These are phyloP conservation scores for Rhizomucor pusillus DNA, from an alignment of 371 early-diverging fungal genomes.

Conservation along the genomic window DNA sequence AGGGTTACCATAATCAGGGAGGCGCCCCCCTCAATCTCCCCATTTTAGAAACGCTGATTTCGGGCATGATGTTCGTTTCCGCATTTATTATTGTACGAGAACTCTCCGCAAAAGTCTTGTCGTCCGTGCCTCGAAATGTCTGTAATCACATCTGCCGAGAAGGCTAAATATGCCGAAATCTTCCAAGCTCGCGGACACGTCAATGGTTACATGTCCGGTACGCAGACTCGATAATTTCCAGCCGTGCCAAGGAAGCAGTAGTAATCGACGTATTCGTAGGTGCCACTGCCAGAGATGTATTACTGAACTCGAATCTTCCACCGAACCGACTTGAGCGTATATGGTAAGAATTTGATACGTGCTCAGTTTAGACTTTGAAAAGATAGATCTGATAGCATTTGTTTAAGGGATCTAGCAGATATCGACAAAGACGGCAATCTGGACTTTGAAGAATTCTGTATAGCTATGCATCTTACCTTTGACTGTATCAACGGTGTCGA, in stretches of 20 bases:
- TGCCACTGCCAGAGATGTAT: slow-evolving; percentile 61
- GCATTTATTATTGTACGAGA: too few species aligned
- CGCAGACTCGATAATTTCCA: background rate
- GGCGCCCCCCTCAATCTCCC: too few species aligned
- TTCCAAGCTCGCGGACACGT: slow-evolving; percentile 64
- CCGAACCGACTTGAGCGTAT: slow-evolving; percentile 68
- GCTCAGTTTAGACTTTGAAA: background rate
- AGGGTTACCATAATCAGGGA: too few species aligned
- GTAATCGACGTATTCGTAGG: slow-evolving; percentile 29
- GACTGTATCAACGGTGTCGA: slow-evolving; percentile 63
- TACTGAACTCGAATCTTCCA: slow-evolving; percentile 71
- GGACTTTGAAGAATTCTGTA: slow-evolving; percentile 86
- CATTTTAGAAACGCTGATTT: too few species aligned
- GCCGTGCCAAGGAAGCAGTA: background rate
- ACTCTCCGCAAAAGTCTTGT: too few species aligned
- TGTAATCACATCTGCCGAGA: slow-evolving; percentile 48
- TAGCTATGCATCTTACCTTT: slow-evolving; percentile 80
- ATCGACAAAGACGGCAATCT: slow-evolving; percentile 87
- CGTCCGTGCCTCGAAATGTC: slow-evolving; percentile 20
- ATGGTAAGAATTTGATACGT: slow-evolving; percentile 48
- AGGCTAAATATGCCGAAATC: slow-evolving; percentile 62
- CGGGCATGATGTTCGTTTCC: too few species aligned
- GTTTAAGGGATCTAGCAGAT: slow-evolving; percentile 76
- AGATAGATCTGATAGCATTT: slow-evolving; percentile 2
- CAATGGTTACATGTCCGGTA: slow-evolving; percentile 73